These are phyloP conservation scores for Aspergillus sclerotiicarbonarius DNA, from an alignment of 495 filamentous ascomycete genomes.

Conservation along the genomic window DNA sequence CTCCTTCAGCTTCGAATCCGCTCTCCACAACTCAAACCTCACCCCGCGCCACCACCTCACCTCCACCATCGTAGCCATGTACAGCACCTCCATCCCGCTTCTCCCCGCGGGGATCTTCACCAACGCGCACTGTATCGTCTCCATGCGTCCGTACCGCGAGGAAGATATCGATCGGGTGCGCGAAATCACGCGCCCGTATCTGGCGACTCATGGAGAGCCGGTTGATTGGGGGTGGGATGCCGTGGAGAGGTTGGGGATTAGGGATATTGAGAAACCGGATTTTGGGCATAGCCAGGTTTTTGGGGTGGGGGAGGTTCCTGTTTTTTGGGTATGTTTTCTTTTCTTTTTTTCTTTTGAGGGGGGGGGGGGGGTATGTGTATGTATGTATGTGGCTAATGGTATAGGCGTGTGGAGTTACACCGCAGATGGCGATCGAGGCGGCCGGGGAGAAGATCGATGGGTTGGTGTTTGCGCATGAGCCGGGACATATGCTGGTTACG, in stretches of 20 bases:
- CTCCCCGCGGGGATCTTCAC: conserved; percentile 53
- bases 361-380: neutral
- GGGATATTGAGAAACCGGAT: conserved; percentile 42
- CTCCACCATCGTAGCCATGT: conserved; percentile 50
- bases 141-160: conserved; percentile 51
- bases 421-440: conserved; percentile 54
- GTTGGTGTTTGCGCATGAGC: conserved; percentile 51
- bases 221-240: conserved; percentile 60
- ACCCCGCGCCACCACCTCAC: conserved; percentile 41
- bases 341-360: neutral
- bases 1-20: conserved; percentile 55
- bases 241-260: conserved; percentile 42
- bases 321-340: conserved; percentile 47
- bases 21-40: conserved; percentile 43
- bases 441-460: conserved; percentile 43
- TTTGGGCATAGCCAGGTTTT: conserved; percentile 42
- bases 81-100: conserved; percentile 48
- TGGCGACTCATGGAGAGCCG: conserved; percentile 55
- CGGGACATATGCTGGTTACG: conserved; percentile 55
- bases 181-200: conserved; percentile 44
- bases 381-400: conserved; percentile 2
- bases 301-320: conserved; percentile 44
- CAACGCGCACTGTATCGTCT: conserved; percentile 46
- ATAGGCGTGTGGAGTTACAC: conserved; percentile 57
- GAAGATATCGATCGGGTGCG: conserved; percentile 47